Evolutionary conservation across 768 basidiomycete species (phyloP).

Genomic region (Termitomyces sp.): DNA sequence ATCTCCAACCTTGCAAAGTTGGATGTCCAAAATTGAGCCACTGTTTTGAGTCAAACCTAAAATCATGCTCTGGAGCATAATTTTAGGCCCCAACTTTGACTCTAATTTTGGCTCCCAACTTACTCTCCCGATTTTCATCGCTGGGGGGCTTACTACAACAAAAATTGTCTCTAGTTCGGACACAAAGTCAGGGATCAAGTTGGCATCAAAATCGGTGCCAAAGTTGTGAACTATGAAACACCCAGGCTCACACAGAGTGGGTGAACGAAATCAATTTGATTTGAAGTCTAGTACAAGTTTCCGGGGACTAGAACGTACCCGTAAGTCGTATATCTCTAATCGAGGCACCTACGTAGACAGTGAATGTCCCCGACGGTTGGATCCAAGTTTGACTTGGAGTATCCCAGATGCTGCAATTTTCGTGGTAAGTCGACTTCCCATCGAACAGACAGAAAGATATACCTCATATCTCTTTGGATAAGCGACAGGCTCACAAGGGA

Average conservation of each 20-base stretch:
- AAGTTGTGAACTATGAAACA: too few species aligned
- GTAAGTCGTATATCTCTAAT: conserved; percentile 43
- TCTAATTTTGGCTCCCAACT: too few species aligned
- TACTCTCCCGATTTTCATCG: too few species aligned
- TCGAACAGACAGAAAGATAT: conserved; percentile 3
- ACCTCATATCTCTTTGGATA: conserved; percentile 44
- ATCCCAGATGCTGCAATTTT: conserved; percentile 46
- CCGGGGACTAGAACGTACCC: conserved; percentile 22
- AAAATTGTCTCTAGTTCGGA: too few species aligned
- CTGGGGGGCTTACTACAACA: too few species aligned
- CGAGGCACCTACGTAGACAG: conserved; percentile 50
- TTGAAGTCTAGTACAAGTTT: neutral
- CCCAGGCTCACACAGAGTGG: neutral
- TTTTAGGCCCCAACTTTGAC: too few species aligned
- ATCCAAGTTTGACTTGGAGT: conserved; percentile 46
- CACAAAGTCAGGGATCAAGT: too few species aligned
- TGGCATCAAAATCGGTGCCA: too few species aligned
- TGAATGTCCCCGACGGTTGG: conserved; percentile 48
- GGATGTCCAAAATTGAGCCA: too few species aligned
- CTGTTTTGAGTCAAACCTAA: too few species aligned
- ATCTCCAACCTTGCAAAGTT: too few species aligned
- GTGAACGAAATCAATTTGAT: neutral
- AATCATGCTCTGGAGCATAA: too few species aligned
- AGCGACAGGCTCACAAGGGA: conserved; percentile 34
- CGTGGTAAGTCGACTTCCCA: neutral